Evolutionary conservation across 805 yeast genomes (phyloP).

Genomic region (Monosporozyma siamensis): DNA sequence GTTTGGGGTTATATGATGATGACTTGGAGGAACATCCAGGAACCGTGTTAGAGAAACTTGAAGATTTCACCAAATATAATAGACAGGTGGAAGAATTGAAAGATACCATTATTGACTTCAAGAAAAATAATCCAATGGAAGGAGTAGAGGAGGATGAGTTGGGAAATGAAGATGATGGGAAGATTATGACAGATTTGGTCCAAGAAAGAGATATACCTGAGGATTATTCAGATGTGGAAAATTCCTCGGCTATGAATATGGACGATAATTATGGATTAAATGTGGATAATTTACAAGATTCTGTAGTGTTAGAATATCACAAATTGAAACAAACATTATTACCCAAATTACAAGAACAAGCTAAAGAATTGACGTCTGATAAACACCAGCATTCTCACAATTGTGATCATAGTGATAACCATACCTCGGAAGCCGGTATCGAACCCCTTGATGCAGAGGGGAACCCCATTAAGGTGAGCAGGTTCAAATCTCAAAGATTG

Average conservation of each 20-base stretch:
- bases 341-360: constrained; percentile 24
- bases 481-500: constrained; percentile 52
- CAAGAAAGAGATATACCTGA: constrained; percentile 26
- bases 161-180: constrained; percentile 4
- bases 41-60: constrained; percentile 42
- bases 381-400: neutral
- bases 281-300: constrained; percentile 34
- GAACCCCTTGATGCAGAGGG: constrained; percentile 65
- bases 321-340: constrained; percentile 43
- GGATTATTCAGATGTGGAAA: constrained; percentile 21
- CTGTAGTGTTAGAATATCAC: constrained; percentile 48
- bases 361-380: neutral
- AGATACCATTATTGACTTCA: constrained; percentile 22
- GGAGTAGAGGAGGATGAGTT: constrained; percentile 1
- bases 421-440: neutral
- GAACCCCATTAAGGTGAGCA: constrained; percentile 48
- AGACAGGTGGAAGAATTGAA: constrained; percentile 33
- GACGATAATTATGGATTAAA: constrained; percentile 13
- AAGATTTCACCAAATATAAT: constrained; percentile 47
- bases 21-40: constrained; percentile 46
- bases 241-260: constrained; percentile 22
- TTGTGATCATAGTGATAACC: neutral
- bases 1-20: constrained; percentile 52
- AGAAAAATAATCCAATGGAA: constrained; percentile 12
- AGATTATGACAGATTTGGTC: constrained; percentile 9